Evolutionary conservation across 2,329 filamentous ascomycete genomes (phyloP).

Genomic region (Fusarium citri): DNA sequence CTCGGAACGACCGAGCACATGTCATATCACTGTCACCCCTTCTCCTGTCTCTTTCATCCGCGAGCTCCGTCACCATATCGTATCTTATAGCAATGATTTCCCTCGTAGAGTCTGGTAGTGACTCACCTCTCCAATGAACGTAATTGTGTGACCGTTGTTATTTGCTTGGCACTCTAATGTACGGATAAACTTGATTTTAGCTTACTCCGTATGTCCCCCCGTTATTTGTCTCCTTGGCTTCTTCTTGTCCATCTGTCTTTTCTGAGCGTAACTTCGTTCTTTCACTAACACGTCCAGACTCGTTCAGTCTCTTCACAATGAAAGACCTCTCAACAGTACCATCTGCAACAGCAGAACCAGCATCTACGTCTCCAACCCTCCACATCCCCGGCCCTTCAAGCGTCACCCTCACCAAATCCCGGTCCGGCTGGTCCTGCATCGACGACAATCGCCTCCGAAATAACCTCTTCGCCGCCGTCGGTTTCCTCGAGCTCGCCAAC

Average conservation of each 20-base stretch:
- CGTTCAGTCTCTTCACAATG: not conserved
- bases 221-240: rapidly evolving
- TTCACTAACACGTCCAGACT: rapidly evolving
- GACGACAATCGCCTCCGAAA: conserved; percentile 43
- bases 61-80: not conserved
- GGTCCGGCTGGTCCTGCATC: conserved; percentile 17
- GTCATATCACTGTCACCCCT: not conserved
- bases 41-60: not conserved
- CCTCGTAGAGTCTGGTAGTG: not conserved
- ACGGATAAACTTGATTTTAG: not conserved
- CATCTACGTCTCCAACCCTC: not conserved
- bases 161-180: not conserved
- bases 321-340: not conserved
- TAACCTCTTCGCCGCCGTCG: conserved; percentile 53
- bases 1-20: conserved; percentile 13
- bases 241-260: not conserved
- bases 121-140: not conserved
- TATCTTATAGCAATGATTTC: not conserved
- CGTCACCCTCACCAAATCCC: conserved; percentile 28
- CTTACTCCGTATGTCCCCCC: not conserved
- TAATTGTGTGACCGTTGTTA: not conserved
- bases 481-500: conserved; percentile 66
- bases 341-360: not conserved
- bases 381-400: conserved; percentile 15
- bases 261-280: not conserved